phyloP scores from a whole-genome alignment of 2,329 filamentous ascomycete genomes.

The Fusarium virguliforme region DNA sequence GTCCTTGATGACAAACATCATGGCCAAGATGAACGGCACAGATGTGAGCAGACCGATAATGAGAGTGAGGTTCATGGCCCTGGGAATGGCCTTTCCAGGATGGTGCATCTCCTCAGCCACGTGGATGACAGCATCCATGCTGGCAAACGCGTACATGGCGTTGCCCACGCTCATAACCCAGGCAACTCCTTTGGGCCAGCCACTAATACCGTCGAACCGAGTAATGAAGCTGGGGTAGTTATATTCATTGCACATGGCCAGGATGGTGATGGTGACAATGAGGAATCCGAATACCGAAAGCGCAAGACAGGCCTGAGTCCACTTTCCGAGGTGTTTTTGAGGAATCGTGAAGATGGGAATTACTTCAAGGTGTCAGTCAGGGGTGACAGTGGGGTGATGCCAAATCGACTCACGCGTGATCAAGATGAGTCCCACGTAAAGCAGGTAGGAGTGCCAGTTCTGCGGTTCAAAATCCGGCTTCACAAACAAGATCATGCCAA shows the following conservation, averaged over 20 bases:
- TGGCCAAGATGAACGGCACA: conserved; percentile 50
- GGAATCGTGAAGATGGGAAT: conserved; percentile 43
- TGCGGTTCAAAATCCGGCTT: conserved; percentile 30
- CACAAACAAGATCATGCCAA: conserved; percentile 35
- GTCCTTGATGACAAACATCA: conserved; percentile 50
- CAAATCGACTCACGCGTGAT: conserved; percentile 25
- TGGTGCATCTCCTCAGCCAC: conserved; percentile 38
- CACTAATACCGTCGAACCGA: conserved; percentile 24
- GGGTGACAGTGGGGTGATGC: background rate
- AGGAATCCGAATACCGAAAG: conserved; percentile 35
- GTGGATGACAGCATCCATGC: conserved; percentile 37
- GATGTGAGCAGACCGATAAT: conserved; percentile 51
- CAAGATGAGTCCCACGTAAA: conserved; percentile 36
- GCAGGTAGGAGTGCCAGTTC: conserved; percentile 39
- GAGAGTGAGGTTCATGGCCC: conserved; percentile 34
- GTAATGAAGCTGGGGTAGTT: conserved; percentile 27
- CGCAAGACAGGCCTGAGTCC: conserved; percentile 28
- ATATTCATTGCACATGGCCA: conserved; percentile 32
- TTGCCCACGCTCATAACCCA: conserved; percentile 41
- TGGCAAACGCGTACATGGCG: conserved; percentile 41
- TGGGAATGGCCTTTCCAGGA: conserved; percentile 31
- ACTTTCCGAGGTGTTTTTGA: conserved; percentile 37
- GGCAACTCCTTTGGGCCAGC: conserved; percentile 35
- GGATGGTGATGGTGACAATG: conserved; percentile 18
- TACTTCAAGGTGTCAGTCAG: conserved; percentile 22